Evolutionary conservation across 2,329 filamentous ascomycete genomes (phyloP).

Genomic region (Lachnellula cervina): DNA sequence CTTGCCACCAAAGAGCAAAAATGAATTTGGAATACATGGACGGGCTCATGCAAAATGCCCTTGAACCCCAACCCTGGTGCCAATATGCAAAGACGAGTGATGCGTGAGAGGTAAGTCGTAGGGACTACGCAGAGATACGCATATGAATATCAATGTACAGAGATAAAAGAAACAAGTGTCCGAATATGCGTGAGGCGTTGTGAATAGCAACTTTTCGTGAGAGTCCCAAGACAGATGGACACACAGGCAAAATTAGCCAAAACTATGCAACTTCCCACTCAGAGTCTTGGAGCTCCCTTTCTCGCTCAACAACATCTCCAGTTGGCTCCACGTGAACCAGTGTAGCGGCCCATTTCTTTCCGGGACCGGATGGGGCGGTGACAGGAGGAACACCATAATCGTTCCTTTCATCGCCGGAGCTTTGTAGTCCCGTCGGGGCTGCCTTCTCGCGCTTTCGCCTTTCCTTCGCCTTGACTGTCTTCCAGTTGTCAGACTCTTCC

Average conservation of each 20-base stretch:
- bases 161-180: constrained; percentile 7
- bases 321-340: constrained; percentile 16
- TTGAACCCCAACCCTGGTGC: constrained; percentile 15
- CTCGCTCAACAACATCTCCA: constrained; percentile 18
- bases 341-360: constrained; percentile 21
- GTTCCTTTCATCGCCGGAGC: constrained; percentile 18
- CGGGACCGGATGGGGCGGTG: constrained; percentile 18
- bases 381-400: constrained; percentile 17
- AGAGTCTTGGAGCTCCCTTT: constrained; percentile 24
- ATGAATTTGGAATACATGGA: constrained; percentile 17
- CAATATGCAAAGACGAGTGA: constrained; percentile 18
- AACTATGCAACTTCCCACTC: constrained; percentile 31
- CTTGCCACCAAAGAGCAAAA: constrained; percentile 14
- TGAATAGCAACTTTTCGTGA: background rate
- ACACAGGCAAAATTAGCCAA: background rate
- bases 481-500: constrained; percentile 51
- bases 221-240: background rate
- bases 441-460: constrained; percentile 31
- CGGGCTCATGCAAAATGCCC: constrained; percentile 18
- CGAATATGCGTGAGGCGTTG: background rate
- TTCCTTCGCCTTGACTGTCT: constrained; percentile 44
- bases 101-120: background rate
- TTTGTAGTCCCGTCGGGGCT: constrained; percentile 21
- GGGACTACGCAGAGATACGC: constrained; percentile 9
- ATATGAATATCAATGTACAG: constrained; percentile 19